Percentiles rank a stretch among this genome's conserved stretches.
Conservation (phyloP, 352 stramenopile genomes). For the Phytophthora pisi region DNA sequence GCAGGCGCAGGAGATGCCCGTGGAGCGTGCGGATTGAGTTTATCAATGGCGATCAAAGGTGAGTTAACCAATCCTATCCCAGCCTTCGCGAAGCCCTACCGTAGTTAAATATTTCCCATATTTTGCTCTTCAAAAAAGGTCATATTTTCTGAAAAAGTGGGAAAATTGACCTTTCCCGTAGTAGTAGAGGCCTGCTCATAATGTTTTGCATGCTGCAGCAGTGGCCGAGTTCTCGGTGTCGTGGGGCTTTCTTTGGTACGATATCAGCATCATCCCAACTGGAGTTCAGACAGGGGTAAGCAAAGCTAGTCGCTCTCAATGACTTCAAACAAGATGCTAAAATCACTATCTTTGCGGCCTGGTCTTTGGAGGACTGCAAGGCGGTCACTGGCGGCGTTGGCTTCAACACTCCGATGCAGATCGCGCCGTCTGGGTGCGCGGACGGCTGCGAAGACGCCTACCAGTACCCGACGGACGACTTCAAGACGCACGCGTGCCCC, state of each 20-base stretch:
- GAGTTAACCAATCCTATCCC: no score
- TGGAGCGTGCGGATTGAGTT: no score
- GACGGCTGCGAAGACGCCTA: constrained; percentile 50
- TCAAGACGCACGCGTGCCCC: constrained; percentile 48
- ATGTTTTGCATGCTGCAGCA: constrained; percentile 8
- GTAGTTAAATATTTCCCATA: no score
- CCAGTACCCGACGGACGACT: constrained; percentile 47
- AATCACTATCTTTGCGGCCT: constrained; percentile 20
- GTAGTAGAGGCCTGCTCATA: not conserved
- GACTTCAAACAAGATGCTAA: not conserved
- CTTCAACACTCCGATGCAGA: constrained; percentile 60
- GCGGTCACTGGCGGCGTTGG: constrained; percentile 42
- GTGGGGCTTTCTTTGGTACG: constrained; percentile 58
- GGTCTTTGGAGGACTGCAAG: constrained; percentile 48
- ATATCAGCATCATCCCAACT: constrained; percentile 70
- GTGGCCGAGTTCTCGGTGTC: constrained; percentile 58
- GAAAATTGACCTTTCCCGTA: no score
- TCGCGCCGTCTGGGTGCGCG: constrained; percentile 44
- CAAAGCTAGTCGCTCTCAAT: not conserved
- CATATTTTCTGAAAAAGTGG: no score
- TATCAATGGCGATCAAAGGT: no score
- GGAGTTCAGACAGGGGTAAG: constrained; percentile 39
- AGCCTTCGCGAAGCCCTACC: no score
- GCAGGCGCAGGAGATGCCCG: no score
- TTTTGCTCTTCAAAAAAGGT: no score